Conservation (phyloP, 1,284 basidiomycete genomes). For the Porogramme epimiltina region DNA sequence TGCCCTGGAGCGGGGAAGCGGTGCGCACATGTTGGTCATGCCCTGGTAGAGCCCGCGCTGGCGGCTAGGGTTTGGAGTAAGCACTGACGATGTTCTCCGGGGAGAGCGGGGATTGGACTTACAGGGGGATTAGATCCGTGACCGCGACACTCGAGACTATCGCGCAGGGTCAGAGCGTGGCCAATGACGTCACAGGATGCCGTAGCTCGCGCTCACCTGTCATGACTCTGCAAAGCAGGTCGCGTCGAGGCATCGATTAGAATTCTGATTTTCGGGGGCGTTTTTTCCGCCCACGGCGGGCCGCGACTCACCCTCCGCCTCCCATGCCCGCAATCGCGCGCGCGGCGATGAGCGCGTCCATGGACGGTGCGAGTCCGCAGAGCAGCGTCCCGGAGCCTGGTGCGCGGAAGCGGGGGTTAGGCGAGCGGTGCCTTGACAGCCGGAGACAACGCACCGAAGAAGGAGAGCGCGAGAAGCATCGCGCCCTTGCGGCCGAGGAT, state of each 20-base stretch:
- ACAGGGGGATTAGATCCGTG: constrained; percentile 83
- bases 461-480: constrained; percentile 76
- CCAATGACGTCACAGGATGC: constrained; percentile 26
- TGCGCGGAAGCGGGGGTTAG: not conserved
- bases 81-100: constrained; percentile 5
- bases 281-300: constrained; percentile 8
- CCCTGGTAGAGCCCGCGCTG: constrained; percentile 89
- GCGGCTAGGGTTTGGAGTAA: constrained; percentile 50
- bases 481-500: constrained; percentile 86
- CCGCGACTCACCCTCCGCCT: constrained; percentile 73
- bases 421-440: constrained; percentile 4
- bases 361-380: constrained; percentile 83
- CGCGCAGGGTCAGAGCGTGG: constrained; percentile 13
- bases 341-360: constrained; percentile 80
- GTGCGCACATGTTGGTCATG: constrained; percentile 77
- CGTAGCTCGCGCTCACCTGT: constrained; percentile 54
- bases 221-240: constrained; percentile 59
- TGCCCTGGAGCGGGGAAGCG: constrained; percentile 11
- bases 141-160: constrained; percentile 77
- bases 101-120: constrained; percentile 33
- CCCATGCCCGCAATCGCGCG: constrained; percentile 89
- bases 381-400: constrained; percentile 78
- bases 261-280: constrained; percentile 19
- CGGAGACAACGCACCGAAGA: constrained; percentile 65
- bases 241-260: constrained; percentile 8